These are phyloP conservation scores for Exobasidium rhododendri DNA, from an alignment of 1,284 basidiomycete genomes.

Conservation along the genomic window DNA sequence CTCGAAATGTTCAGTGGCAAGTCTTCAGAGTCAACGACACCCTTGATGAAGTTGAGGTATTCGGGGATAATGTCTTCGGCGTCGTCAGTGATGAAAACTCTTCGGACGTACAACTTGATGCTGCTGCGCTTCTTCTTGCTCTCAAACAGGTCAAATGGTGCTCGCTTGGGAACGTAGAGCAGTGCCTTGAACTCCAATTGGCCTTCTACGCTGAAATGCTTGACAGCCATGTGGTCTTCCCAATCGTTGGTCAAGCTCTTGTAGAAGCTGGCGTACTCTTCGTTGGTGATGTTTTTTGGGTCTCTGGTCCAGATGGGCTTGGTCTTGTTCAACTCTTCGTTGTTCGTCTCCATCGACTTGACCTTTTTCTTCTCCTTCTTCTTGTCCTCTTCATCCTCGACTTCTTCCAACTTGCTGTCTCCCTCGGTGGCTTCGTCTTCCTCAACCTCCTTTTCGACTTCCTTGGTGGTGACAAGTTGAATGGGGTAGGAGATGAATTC, in stretches of 20 bases:
- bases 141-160: conserved; percentile 95
- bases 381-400: conserved; percentile 76
- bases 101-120: conserved; percentile 99
- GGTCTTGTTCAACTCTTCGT: conserved; percentile 99
- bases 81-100: conserved; percentile 99
- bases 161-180: conserved; percentile 80
- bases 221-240: conserved; percentile 96
- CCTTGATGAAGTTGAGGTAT: conserved; percentile 99
- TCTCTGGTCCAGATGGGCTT: conserved; percentile 99
- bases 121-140: conserved; percentile 99
- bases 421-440: conserved; percentile 64
- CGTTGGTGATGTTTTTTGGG: conserved; percentile 83
- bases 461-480: conserved; percentile 96
- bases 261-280: conserved; percentile 97
- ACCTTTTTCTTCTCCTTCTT: conserved; percentile 87
- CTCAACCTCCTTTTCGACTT: conserved; percentile 90
- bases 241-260: conserved; percentile 99
- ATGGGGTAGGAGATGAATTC: conserved; percentile 99
- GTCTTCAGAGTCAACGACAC: conserved; percentile 93
- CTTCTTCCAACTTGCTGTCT: conserved; percentile 71
- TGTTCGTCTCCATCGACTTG: conserved; percentile 64
- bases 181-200: conserved; percentile 99
- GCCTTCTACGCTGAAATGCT: conserved; percentile 99
- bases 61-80: conserved; percentile 99
- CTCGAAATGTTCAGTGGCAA: conserved; percentile 99